These are phyloP conservation scores for Colletotrichum siamense DNA, from an alignment of 2,329 filamentous ascomycete species.

Conservation along the genomic window DNA sequence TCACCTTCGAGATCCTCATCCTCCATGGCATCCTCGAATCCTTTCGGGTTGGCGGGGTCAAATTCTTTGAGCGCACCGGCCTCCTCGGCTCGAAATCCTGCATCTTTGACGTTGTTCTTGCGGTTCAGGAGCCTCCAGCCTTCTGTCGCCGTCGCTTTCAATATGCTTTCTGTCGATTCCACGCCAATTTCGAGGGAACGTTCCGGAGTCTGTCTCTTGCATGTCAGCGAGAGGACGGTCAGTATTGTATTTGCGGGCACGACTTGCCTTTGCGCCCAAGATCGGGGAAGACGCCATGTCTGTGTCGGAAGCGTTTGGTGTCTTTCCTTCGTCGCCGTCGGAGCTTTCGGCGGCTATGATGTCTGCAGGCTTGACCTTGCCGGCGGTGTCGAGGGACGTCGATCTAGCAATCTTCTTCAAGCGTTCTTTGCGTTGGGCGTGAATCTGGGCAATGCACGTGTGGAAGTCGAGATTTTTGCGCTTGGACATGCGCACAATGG, in stretches of 20 bases:
- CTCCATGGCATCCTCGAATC: not conserved
- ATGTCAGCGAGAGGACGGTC: not conserved
- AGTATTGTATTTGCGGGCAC: too few relatives aligned
- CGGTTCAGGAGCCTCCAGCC: not conserved
- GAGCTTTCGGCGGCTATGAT: not conserved
- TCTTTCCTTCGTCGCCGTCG: not conserved
- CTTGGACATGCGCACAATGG: not conserved
- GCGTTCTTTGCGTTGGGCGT: not conserved
- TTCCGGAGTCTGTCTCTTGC: too few relatives aligned
- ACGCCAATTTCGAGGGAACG: not conserved
- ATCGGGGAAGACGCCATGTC: not conserved
- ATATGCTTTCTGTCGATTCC: not conserved
- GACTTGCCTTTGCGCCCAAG: not conserved
- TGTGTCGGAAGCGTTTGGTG: not conserved
- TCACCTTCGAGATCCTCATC: not conserved
- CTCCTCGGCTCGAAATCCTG: not conserved
- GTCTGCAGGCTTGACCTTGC: not conserved
- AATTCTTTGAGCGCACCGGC: not conserved
- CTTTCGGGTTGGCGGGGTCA: not conserved
- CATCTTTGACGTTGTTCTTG: not conserved
- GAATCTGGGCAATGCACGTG: not conserved
- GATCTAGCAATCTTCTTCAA: not conserved
- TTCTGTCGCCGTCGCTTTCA: not conserved
- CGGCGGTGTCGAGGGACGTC: not conserved
- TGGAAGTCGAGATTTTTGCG: not conserved